A percentile compares a stretch with the other conserved stretches of the same genome.
phyloP scores from a whole-genome alignment of 495 filamentous ascomycete genomes.

The Cladorrhinum samala region DNA sequence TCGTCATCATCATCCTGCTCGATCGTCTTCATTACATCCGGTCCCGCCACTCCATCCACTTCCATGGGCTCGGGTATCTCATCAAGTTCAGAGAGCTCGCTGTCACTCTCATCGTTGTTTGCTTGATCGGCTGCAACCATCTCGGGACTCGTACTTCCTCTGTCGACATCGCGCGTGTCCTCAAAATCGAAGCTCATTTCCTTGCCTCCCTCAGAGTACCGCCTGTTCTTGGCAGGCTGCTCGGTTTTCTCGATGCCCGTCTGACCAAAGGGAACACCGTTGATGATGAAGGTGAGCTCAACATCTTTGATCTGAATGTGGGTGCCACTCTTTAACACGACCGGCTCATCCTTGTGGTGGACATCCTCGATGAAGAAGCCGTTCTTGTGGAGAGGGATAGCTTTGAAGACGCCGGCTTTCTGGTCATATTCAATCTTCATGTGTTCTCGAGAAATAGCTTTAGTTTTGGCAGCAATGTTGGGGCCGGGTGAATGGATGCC shows the following conservation, averaged over 20 bases:
- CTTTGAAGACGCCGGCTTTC: slow-evolving; percentile 65
- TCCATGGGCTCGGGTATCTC: slow-evolving; percentile 27
- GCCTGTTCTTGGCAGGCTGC: slow-evolving; percentile 27
- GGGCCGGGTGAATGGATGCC: slow-evolving; percentile 69
- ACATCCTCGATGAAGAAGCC: slow-evolving; percentile 78
- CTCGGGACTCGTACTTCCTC: slow-evolving; percentile 48
- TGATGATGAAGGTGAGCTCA: slow-evolving; percentile 64
- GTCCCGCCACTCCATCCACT: slow-evolving; percentile 32
- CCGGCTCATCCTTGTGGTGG: slow-evolving; percentile 55
- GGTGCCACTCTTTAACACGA: slow-evolving; percentile 65
- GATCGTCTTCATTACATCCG: slow-evolving; percentile 28
- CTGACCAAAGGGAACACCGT: slow-evolving; percentile 62
- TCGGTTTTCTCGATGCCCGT: slow-evolving; percentile 56
- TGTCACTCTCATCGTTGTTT: slow-evolving; percentile 20
- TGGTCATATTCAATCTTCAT: slow-evolving; percentile 78
- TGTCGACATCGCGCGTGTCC: slow-evolving; percentile 48
- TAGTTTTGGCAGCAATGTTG: slow-evolving; percentile 53
- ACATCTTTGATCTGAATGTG: slow-evolving; percentile 75
- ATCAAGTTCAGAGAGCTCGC: slow-evolving; percentile 26
- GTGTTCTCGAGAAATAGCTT: slow-evolving; percentile 80
- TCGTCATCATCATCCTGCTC: slow-evolving; percentile 27
- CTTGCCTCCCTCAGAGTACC: slow-evolving; percentile 49
- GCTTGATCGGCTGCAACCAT: slow-evolving; percentile 13
- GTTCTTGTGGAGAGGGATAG: slow-evolving; percentile 76
- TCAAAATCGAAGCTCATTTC: slow-evolving; percentile 63